Conservation (phyloP, 73 alveolate species). For the Effrenium voratum region DNA sequence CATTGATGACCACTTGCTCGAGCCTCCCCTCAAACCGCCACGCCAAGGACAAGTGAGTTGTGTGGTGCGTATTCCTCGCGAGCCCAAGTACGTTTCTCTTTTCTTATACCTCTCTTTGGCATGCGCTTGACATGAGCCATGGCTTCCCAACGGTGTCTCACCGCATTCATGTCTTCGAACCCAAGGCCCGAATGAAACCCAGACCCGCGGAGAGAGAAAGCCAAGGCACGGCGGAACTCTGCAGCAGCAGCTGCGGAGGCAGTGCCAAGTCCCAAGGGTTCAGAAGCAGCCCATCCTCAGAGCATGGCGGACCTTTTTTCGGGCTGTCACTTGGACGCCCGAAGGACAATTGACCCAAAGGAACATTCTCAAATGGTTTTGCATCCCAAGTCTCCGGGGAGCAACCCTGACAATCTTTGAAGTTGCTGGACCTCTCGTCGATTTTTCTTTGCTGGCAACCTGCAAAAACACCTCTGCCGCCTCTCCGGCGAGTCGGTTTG, state of each 20-base stretch:
- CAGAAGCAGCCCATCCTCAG: conserved; percentile 76
- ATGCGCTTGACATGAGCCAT: too few relatives aligned
- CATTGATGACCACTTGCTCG: too few relatives aligned
- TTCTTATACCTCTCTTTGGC: too few relatives aligned
- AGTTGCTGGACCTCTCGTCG: background rate
- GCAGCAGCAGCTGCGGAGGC: conserved; percentile 34
- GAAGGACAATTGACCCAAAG: background rate
- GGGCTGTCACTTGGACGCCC: background rate
- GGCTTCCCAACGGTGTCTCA: too few relatives aligned
- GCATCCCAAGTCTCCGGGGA: background rate
- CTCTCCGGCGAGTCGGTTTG: background rate
- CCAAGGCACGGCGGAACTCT: conserved; percentile 20
- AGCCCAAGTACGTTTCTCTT: too few relatives aligned
- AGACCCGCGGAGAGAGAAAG: too few relatives aligned
- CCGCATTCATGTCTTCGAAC: too few relatives aligned
- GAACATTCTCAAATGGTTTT: background rate
- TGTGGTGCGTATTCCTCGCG: too few relatives aligned
- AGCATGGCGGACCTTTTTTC: background rate
- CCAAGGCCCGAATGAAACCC: too few relatives aligned
- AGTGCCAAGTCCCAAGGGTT: conserved; percentile 83
- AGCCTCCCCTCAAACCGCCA: too few relatives aligned
- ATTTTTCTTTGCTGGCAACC: background rate
- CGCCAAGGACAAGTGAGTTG: too few relatives aligned
- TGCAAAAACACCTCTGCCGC: background rate
- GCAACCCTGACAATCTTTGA: background rate